A percentile compares a stretch with the other conserved stretches of the same genome.
phyloP scores from a whole-genome alignment of 202 grass and related monocot species.

The Digitaria exilis region DNA sequence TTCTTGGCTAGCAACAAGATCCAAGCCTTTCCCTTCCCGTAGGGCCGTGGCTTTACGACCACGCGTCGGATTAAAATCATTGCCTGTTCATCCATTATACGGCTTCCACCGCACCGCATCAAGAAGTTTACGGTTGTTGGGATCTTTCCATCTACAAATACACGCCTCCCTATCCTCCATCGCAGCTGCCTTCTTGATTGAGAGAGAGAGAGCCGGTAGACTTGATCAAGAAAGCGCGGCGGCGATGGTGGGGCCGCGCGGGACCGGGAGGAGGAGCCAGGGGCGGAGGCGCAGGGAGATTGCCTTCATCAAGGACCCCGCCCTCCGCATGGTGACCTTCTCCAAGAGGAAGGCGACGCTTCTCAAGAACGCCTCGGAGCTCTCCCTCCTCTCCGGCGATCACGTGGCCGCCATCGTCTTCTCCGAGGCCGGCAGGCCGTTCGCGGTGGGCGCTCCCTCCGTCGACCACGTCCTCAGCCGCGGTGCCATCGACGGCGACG shows the following conservation, averaged over 20 bases:
- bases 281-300: conserved; percentile 3
- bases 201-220: not conserved
- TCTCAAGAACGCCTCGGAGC: conserved; percentile 42
- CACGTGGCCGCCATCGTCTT: conserved; percentile 26
- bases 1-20: not conserved
- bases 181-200: not conserved
- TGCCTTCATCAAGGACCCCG: not conserved
- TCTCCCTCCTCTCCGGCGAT: conserved; percentile 33
- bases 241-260: not conserved
- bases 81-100: not conserved
- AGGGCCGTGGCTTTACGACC: not conserved
- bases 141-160: not conserved
- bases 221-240: not conserved
- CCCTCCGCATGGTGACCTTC: not conserved
- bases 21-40: not conserved
- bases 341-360: conserved; percentile 28
- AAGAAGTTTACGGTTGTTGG: not conserved
- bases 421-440: conserved; percentile 13
- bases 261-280: not conserved
- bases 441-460: conserved; percentile 25
- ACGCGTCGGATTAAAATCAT: not conserved
- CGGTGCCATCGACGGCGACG: not conserved
- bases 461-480: conserved; percentile 6
- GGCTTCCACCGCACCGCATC: not conserved
- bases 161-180: not conserved